Conservation (phyloP, 2,329 filamentous ascomycete genomes). For the Talaromyces sp. region DNA sequence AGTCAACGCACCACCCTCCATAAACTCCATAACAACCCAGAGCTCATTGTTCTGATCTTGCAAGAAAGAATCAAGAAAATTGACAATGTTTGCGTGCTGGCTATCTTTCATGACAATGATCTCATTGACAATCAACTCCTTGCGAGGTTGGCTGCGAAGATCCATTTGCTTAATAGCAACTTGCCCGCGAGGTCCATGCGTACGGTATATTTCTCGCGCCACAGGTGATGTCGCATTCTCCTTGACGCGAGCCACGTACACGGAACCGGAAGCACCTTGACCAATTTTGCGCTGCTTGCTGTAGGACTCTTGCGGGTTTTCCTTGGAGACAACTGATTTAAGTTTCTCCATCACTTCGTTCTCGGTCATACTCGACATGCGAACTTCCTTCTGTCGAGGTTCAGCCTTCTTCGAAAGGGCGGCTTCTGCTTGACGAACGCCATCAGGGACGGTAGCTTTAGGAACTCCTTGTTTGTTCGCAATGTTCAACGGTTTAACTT, state of each 20-base stretch:
- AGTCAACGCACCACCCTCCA: constrained; percentile 96
- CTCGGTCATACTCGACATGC: constrained; percentile 98
- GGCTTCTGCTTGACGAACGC: constrained; percentile 82
- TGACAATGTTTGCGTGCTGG: constrained; percentile 97
- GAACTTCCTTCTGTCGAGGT: constrained; percentile 82
- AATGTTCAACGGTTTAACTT: constrained; percentile 74
- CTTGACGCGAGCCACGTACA: constrained; percentile 95
- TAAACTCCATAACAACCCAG: constrained; percentile 99
- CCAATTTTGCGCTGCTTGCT: constrained; percentile 99
- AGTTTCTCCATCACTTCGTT: constrained; percentile 95
- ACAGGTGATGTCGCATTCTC: constrained; percentile 76
- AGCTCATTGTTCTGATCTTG: constrained; percentile 90
- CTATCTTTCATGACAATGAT: constrained; percentile 99
- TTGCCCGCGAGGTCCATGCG: constrained; percentile 75
- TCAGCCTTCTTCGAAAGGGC: constrained; percentile 75
- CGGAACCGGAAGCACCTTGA: constrained; percentile 93
- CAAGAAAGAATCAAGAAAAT: constrained; percentile 94
- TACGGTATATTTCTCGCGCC: constrained; percentile 71
- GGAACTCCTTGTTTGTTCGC: constrained; percentile 56
- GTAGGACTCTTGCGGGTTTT: constrained; percentile 90
- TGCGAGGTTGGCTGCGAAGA: constrained; percentile 89
- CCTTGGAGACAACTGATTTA: constrained; percentile 89
- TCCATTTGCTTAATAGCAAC: constrained; percentile 99
- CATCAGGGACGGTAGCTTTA: constrained; percentile 50
- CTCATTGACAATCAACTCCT: constrained; percentile 98